These are phyloP conservation scores for Penicillium janthinellum DNA, from an alignment of 2,329 filamentous ascomycete genomes.

Conservation along the genomic window DNA sequence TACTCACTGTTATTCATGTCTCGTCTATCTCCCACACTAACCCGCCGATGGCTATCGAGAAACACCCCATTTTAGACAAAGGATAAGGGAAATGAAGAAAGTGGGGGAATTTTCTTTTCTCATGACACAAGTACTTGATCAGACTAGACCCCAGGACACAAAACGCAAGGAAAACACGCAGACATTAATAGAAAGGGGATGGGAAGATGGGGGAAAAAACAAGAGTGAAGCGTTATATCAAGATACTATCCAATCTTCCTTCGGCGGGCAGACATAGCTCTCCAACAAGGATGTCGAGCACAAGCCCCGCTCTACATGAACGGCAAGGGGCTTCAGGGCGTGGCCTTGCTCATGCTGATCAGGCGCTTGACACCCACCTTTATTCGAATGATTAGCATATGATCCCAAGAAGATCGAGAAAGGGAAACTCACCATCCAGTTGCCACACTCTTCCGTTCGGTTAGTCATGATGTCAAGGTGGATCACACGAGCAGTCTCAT, in stretches of 20 bases:
- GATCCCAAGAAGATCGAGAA: not conserved
- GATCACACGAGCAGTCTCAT: constrained; percentile 65
- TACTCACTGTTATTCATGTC: constrained; percentile 12
- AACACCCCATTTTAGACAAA: not conserved
- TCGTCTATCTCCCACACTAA: constrained; percentile 17
- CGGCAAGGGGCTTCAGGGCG: constrained; percentile 15
- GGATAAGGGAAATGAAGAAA: not conserved
- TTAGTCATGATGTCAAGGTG: constrained; percentile 76
- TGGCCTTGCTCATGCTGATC: constrained; percentile 27
- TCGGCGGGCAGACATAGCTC: constrained; percentile 9
- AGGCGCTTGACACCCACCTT: constrained; percentile 28
- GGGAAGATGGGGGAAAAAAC: not conserved
- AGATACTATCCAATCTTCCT: constrained; percentile 3
- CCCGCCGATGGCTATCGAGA: not conserved
- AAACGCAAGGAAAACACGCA: constrained; percentile 19
- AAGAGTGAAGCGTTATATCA: constrained; percentile 17
- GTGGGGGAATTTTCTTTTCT: constrained; percentile 17
- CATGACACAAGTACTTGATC: constrained; percentile 21
- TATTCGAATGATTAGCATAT: constrained; percentile 4
- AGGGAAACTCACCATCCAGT: constrained; percentile 74
- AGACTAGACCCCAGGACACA: constrained; percentile 15
- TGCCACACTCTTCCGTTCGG: constrained; percentile 77
- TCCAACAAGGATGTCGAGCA: not conserved
- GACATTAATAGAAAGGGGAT: constrained; percentile 23
- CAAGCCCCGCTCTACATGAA: not conserved